A percentile compares a stretch with the other conserved stretches of the same genome.
Evolutionary conservation across 495 filamentous ascomycete genomes (phyloP).

Genomic region (Penicillium diatomitis): DNA sequence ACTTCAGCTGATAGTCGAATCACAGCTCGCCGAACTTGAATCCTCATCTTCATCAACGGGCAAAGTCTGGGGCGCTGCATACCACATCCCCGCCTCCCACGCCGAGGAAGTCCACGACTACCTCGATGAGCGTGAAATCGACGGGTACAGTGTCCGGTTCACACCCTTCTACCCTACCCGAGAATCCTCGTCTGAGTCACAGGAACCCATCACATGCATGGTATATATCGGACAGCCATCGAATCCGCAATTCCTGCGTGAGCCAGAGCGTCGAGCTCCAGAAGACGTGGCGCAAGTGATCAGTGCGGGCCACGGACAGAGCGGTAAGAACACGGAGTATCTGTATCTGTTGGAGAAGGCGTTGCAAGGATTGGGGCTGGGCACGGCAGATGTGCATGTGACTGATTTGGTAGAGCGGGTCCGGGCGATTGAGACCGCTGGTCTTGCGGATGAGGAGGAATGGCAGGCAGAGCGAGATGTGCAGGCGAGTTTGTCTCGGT

Average conservation of each 20-base stretch:
- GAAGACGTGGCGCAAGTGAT: conserved; percentile 81
- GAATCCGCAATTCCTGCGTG: conserved; percentile 80
- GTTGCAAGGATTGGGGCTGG: conserved; percentile 62
- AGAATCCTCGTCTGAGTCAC: not conserved
- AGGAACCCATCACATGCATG: conserved; percentile 44
- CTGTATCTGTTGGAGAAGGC: conserved; percentile 72
- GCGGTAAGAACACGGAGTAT: conserved; percentile 89
- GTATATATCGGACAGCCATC: conserved; percentile 93
- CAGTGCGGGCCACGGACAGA: conserved; percentile 63
- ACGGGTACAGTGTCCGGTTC: conserved; percentile 88
- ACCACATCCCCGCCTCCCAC: conserved; percentile 66
- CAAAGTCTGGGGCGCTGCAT: conserved; percentile 86
- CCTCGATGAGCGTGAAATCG: conserved; percentile 94
- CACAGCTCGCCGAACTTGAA: conserved; percentile 28
- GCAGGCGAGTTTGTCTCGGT: conserved; percentile 17
- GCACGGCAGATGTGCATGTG: conserved; percentile 80
- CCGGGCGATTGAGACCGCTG: conserved; percentile 29
- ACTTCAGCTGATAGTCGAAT: not conserved
- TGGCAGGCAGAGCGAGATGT: conserved; percentile 30
- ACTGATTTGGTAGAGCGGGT: conserved; percentile 41
- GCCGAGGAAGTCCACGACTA: conserved; percentile 79
- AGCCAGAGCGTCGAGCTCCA: conserved; percentile 61
- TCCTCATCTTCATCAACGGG: conserved; percentile 33
- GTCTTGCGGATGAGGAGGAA: conserved; percentile 22
- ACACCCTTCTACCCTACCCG: conserved; percentile 64